These are phyloP conservation scores for Lodderomyces elongisporus DNA, from an alignment of 1,139 yeast species.

Conservation along the genomic window DNA sequence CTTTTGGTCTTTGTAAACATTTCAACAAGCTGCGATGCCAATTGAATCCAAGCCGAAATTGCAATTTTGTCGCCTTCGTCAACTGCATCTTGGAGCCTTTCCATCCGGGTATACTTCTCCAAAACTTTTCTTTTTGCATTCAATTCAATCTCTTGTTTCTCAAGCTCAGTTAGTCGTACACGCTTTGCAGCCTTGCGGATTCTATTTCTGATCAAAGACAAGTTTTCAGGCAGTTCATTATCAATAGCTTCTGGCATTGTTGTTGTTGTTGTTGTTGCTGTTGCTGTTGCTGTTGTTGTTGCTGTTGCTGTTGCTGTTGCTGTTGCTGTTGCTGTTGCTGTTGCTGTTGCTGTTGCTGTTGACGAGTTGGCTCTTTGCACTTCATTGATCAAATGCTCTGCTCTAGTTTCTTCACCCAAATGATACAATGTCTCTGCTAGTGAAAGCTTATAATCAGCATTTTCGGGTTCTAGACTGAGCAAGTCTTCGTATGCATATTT, in stretches of 20 bases:
- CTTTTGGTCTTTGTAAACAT: conserved; percentile 71
- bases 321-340: no score
- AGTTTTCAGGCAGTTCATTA: no score
- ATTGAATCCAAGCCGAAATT: conserved; percentile 74
- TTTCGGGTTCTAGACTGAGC: conserved; percentile 53
- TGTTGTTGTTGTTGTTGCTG: no score
- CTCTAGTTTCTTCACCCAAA: conserved; percentile 61
- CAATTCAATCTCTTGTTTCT: conserved; percentile 53
- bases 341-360: conserved; percentile 11
- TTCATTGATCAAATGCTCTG: conserved; percentile 53
- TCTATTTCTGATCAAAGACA: conserved; percentile 25
- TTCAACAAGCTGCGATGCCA: conserved; percentile 78
- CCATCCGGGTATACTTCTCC: conserved; percentile 61
- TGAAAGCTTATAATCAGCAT: conserved; percentile 69
- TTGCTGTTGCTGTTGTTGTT: conserved; percentile 2
- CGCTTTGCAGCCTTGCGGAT: conserved; percentile 22
- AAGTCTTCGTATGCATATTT: conserved; percentile 57
- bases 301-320: conserved; percentile 6
- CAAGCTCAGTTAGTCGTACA: conserved; percentile 41
- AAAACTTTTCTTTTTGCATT: conserved; percentile 56
- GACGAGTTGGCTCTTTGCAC: conserved; percentile 24
- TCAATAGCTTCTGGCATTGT: no score
- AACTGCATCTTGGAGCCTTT: conserved; percentile 52
- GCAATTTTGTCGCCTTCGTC: conserved; percentile 56
- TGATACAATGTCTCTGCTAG: conserved; percentile 78